phyloP scores from a whole-genome alignment of 1,139 yeast genomes.

The Kodamaea alishanica region DNA sequence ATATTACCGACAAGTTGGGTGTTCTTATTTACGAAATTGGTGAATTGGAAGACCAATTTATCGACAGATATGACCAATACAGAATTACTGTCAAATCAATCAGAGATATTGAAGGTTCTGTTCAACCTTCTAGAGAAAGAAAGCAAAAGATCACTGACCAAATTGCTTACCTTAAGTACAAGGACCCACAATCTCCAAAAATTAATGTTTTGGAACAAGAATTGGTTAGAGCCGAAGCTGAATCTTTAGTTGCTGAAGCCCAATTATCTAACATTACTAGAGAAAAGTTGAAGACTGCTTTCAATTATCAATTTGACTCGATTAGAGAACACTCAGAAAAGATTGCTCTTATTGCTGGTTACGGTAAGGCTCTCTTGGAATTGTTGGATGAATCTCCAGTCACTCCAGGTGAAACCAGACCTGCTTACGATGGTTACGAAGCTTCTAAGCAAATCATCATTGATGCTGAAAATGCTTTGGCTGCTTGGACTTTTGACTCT shows the following conservation, averaged over 20 bases:
- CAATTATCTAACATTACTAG: slow-evolving; percentile 97
- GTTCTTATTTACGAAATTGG: slow-evolving; percentile 94
- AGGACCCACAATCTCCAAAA: slow-evolving; percentile 97
- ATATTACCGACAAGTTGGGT: slow-evolving; percentile 95
- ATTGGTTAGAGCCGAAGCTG: slow-evolving; percentile 98
- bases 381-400: slow-evolving; percentile 94
- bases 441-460: slow-evolving; percentile 96
- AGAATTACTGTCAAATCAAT: slow-evolving; percentile 92
- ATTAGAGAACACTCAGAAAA: slow-evolving; percentile 95
- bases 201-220: slow-evolving; percentile 95
- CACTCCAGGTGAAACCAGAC: slow-evolving; percentile 98
- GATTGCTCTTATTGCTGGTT: slow-evolving; percentile 94
- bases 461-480: slow-evolving; percentile 94
- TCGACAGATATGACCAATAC: slow-evolving; percentile 97
- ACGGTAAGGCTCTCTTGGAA: slow-evolving; percentile 96
- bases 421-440: slow-evolving; percentile 97
- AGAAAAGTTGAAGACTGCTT: slow-evolving; percentile 95
- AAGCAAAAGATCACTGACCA: slow-evolving; percentile 96
- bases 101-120: slow-evolving; percentile 95
- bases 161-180: slow-evolving; percentile 95
- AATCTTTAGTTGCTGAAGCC: slow-evolving; percentile 97
- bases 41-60: slow-evolving; percentile 95
- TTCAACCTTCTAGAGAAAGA: slow-evolving; percentile 97
- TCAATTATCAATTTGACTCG: slow-evolving; percentile 95
- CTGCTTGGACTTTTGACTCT: slow-evolving; percentile 93